Conservation (phyloP, 2,329 filamentous ascomycete genomes). For the Stagonosporopsis chrysanthemi region DNA sequence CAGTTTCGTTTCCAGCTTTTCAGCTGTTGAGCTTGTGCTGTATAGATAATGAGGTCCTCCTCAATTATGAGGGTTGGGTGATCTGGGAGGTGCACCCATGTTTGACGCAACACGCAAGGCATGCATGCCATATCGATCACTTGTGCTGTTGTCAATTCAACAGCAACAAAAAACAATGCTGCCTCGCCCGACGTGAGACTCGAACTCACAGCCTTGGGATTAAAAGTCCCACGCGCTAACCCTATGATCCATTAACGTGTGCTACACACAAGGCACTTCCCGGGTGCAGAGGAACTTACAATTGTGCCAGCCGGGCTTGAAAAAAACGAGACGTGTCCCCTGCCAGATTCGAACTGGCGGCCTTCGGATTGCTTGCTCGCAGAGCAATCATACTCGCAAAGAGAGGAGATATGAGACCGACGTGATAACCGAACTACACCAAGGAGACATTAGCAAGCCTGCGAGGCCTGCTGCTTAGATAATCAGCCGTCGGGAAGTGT, state of each 20-base stretch:
- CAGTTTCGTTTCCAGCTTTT: too few species aligned
- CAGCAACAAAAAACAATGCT: not conserved
- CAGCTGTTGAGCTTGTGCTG: too few species aligned
- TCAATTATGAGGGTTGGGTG: too few species aligned
- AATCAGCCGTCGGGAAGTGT: not conserved
- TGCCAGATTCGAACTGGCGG: slow-evolving; percentile 49
- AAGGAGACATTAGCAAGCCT: slow-evolving; percentile 32
- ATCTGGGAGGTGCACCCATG: too few species aligned
- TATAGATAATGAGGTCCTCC: too few species aligned
- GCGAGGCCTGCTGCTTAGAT: slow-evolving; percentile 18
- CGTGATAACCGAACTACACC: slow-evolving; percentile 50
- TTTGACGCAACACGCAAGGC: not conserved
- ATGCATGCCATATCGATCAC: not conserved
- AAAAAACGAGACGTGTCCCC: slow-evolving; percentile 23
- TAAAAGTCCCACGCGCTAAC: slow-evolving; percentile 37
- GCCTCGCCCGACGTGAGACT: slow-evolving; percentile 21
- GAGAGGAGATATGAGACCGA: slow-evolving; percentile 43
- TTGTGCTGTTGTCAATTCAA: not conserved
- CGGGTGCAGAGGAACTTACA: slow-evolving; percentile 6
- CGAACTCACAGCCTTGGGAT: slow-evolving; percentile 34
- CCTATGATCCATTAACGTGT: not conserved
- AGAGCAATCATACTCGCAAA: slow-evolving; percentile 38
- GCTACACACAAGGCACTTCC: too few species aligned
- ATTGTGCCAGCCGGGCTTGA: slow-evolving; percentile 31
- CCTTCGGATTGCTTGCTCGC: slow-evolving; percentile 42